Base-by-base conservation (phyloP, 179 eudicot species). In the Actinidia arguta region DNA sequence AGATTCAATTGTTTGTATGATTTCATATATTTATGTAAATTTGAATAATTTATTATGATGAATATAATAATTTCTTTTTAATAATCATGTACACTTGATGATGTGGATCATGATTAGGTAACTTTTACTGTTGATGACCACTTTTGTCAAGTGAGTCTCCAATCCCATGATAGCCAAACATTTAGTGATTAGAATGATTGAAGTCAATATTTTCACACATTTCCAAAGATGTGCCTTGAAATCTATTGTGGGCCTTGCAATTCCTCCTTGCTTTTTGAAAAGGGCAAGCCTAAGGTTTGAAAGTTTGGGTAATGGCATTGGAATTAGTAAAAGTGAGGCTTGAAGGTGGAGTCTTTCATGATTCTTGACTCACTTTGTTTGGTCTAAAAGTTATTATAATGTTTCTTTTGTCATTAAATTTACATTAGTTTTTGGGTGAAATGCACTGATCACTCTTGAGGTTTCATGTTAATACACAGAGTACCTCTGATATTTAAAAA, bases 311-410 rank as follows among this genome's bases (percentile, higher is more conserved):
- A 46, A 42, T n/a, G n/a, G 81, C 72, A 59, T 82, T 82, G 85
- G 85, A 82, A 82, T 82, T 78, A 59, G 63, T n/a, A 82, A 82
- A 82, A 82, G 80, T 77, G 72, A 10, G 61, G 82, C 82, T 36
- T 68, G 61, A 68, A 44, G 8, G 73, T 47, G 54, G 81, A 71
- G 52, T 59, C 36, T n/a, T 31, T 75, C 50, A 14, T 82, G 50
- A 76, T 48, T 74, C 82, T 64, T 67, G 67, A 52, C 75, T 79
- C 82, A 79, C 64, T 68, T 79, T 36, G 56, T 24, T 63, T 51
- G 54, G 64, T 52, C 75, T 75, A 79, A n/a, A n/a, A n/a, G n/a
- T n/a, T n/a, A n/a, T n/a, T n/a, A n/a, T n/a, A n/a, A n/a, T n/a
- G n/a, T n/a, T n/a, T n/a, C n/a, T n/a, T n/a, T n/a, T n/a, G n/a